Evolutionary conservation across 306 rosid genomes (phyloP), one percentile per base, ranked within the genome.

Genomic region (Gleditsia sinensis): DNA sequence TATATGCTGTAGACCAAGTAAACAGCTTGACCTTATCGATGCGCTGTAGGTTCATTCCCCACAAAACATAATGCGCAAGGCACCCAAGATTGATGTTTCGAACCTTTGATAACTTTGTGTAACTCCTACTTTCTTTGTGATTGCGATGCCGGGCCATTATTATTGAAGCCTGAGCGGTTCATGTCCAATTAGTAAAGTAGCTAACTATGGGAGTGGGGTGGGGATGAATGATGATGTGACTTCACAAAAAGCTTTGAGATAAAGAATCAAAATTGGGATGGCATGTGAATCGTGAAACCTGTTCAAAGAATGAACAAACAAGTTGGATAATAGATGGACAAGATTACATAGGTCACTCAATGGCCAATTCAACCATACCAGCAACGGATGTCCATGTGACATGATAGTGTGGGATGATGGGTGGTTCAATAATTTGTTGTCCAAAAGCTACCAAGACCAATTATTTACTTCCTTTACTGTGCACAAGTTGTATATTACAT

Each of bases 11-110:
- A 21, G 46, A 66, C 67, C 78, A 76, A 46, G 66, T 12, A 66
- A 72, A 60, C 33, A 45, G 45, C 40, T 71, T 65, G 75, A 67
- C 67, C 79, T 66, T 72, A 65, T 77, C 79, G 10, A 57, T 48
- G 69, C 53, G 6, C 19, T 42, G 46, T 42, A 46, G 45, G 14
- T 28, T 65, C 62, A 23, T 49, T 13, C 51, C 11, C 67, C 61
- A 19, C 30, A 13, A n/a, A 30, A 46, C 40, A 25, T 24, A 51
- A 49, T 59, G 56, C 55, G 64, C 33, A 75, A 75, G 50, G 16
- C 78, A 46, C 70, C 64, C 27, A 45, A 54, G 51, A 43, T 69
- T 66, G 21, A 61, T 42, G 37, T 75, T 60, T 68, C 67, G 3
- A 12, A 40, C 39, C 57, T 79, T 64, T 54, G 20, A 53, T 16